Base-by-base conservation (phyloP, 768 basidiomycete genomes). In the Suillus luteus region DNA sequence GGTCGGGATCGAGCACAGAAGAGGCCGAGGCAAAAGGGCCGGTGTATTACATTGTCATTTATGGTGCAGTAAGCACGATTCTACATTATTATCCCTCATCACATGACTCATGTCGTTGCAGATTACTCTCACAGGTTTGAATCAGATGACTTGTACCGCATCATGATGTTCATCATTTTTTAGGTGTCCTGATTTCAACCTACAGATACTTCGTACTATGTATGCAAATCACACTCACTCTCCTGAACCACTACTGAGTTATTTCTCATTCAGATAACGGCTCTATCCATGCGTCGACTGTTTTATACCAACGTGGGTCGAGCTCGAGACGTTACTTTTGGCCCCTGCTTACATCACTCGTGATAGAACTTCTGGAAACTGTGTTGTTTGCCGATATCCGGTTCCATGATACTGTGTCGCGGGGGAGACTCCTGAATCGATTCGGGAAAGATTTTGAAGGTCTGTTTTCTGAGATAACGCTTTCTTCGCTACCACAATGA, bases 401-500 rank as follows among this genome's bases (percentile, higher is more conserved):
- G 48, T 96, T 97, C 82, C 95, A 96, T 68, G 95, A 97, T 70
- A 97, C 95, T 0, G 85, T 93, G 2, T 92, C 90, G 59, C 86
- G 93, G 43, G 95, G 95, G 6, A 86, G 94, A 2, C 78, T 92
- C 11, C 75, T 95, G 43, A 93, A 95, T 68, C 81, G 93, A 54
- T 91, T 92, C 66, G 94, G 95, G 49, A 96, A 96, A 74, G 95
- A 96, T 72, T 91, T 96, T 62, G 93, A 95, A 79, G 91, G 83
- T 77, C 62, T 35, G 64, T 44, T 33, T 11, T 46, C 5, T 24
- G 27, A 22, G 40, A 17, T 15, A 31, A 22, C 3, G 22, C 8
- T 15, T 33, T 37, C 11, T 35, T 33, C 12, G 5, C n/a, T 48
- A 14, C 58, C 61, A 14, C 66, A 65, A 74, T 71, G 43, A 59